phyloP scores from a whole-genome alignment of 2,329 filamentous ascomycete genomes.

The Delphinella strobiligena region DNA sequence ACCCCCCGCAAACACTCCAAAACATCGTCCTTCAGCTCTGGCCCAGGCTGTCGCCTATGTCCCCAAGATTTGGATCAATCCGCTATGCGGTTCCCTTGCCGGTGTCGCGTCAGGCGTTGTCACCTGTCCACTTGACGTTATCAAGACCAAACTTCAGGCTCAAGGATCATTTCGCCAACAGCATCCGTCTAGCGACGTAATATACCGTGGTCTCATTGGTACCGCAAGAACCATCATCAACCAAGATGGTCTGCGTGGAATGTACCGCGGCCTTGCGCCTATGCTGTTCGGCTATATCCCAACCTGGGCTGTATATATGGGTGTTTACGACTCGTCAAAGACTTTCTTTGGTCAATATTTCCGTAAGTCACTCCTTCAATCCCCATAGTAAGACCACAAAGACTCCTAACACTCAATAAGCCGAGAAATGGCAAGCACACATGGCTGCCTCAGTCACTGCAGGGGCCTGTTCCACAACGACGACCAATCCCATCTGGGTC shows the following conservation, averaged over 20 bases:
- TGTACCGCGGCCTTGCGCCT: constrained; percentile 87
- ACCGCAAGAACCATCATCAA: constrained; percentile 76
- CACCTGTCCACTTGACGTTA: constrained; percentile 94
- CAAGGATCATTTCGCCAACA: constrained; percentile 67
- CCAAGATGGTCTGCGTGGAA: constrained; percentile 76
- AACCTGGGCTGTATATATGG: constrained; percentile 97
- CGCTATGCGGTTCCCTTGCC: constrained; percentile 74
- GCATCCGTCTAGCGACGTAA: constrained; percentile 33
- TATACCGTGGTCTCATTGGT: constrained; percentile 80
- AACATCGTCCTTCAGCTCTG: background rate
- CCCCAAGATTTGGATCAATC: constrained; percentile 55
- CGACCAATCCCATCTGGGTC: constrained; percentile 97
- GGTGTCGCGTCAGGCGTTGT: constrained; percentile 89
- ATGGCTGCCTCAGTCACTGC: constrained; percentile 85
- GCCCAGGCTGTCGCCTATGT: constrained; percentile 30
- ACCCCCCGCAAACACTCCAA: constrained; percentile 2
- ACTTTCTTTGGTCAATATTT: constrained; percentile 55
- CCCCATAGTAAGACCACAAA: background rate
- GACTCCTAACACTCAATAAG: constrained; percentile 32
- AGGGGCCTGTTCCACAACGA: constrained; percentile 82
- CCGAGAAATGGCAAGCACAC: constrained; percentile 65
- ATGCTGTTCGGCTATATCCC: constrained; percentile 93
- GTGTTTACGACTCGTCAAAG: constrained; percentile 86
- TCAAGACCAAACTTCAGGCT: constrained; percentile 95
- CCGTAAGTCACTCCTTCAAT: constrained; percentile 21